A percentile compares a stretch with the other conserved stretches of the same genome.
These are phyloP conservation scores for Lentinula novae-zelandiae DNA, from an alignment of 1,284 basidiomycete genomes.

Conservation along the genomic window DNA sequence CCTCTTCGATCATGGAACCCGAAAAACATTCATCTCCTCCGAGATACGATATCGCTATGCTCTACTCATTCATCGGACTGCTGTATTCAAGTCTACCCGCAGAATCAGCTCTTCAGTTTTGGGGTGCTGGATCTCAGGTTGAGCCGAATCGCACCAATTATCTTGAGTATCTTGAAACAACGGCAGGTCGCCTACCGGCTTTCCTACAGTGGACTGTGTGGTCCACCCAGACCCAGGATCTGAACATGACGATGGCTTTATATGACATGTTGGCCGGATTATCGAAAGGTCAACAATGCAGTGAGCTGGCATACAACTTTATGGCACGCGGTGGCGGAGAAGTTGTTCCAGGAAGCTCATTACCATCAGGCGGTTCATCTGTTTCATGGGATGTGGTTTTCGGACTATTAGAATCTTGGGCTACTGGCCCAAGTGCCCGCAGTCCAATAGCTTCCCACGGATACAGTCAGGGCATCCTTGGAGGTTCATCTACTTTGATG, in stretches of 20 bases:
- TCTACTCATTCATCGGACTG: slow-evolving; percentile 81
- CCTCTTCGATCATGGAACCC: slow-evolving; percentile 35
- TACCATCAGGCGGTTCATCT: slow-evolving; percentile 36
- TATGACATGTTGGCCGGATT: slow-evolving; percentile 90
- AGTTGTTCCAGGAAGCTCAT: slow-evolving; percentile 51
- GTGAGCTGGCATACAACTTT: slow-evolving; percentile 84
- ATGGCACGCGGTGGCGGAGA: slow-evolving; percentile 66
- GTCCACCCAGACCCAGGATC: slow-evolving; percentile 74
- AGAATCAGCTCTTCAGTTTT: slow-evolving; percentile 81
- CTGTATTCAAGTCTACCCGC: slow-evolving; percentile 73
- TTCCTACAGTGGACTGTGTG: slow-evolving; percentile 88
- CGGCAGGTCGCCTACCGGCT: slow-evolving; percentile 64
- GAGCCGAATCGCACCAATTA: slow-evolving; percentile 41
- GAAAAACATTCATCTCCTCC: slow-evolving; percentile 36
- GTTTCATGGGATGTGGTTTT: slow-evolving; percentile 47
- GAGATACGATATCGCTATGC: slow-evolving; percentile 80
- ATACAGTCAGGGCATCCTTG: slow-evolving; percentile 3
- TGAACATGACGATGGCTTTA: slow-evolving; percentile 72
- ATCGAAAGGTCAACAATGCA: slow-evolving; percentile 79
- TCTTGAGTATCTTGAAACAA: slow-evolving; percentile 53
- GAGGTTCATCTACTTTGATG: slow-evolving; percentile 17
- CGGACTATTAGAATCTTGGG: slow-evolving; percentile 42
- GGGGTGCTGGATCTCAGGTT: slow-evolving; percentile 62
- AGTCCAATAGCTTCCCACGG: slow-evolving; percentile 11
- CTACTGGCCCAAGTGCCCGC: slow-evolving; percentile 28